Percentiles rank a stretch among this genome's conserved stretches.
phyloP scores from a whole-genome alignment of 352 stramenopile genomes.

The Albugo candida region DNA sequence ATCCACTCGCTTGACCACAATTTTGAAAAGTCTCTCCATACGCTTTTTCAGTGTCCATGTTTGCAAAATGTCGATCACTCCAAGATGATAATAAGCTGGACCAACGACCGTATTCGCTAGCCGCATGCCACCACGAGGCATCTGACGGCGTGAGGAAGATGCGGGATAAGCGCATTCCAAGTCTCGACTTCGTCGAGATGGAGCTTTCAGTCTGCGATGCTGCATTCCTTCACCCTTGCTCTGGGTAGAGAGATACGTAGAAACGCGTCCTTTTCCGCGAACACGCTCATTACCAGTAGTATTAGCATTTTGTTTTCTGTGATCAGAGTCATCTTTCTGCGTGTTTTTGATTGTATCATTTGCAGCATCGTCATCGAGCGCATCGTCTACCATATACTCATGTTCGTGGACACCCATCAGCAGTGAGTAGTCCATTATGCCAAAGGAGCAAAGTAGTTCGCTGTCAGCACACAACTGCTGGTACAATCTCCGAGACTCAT shows the following conservation, averaged over 20 bases:
- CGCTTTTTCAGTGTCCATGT: slow-evolving; percentile 77
- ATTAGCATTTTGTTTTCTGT: neutral
- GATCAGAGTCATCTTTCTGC: slow-evolving; percentile 1
- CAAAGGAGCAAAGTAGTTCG: slow-evolving; percentile 67
- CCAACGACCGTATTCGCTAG: slow-evolving; percentile 74
- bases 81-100: slow-evolving; percentile 78
- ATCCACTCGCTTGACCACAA: slow-evolving; percentile 62
- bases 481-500: slow-evolving; percentile 49
- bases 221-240: slow-evolving; percentile 11
- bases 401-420: slow-evolving; percentile 81
- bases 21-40: slow-evolving; percentile 78
- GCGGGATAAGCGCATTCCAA: slow-evolving; percentile 36
- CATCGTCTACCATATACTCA: slow-evolving; percentile 71
- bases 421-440: slow-evolving; percentile 86
- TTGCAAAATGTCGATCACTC: slow-evolving; percentile 83
- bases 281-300: neutral
- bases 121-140: slow-evolving; percentile 65
- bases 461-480: slow-evolving; percentile 61
- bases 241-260: neutral
- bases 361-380: slow-evolving; percentile 4
- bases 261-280: neutral
- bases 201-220: neutral
- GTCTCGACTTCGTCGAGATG: slow-evolving; percentile 13
- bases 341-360: slow-evolving; percentile 17
- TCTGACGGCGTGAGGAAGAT: slow-evolving; percentile 36